A percentile compares a stretch with the other conserved stretches of the same genome.
phyloP scores from a whole-genome alignment of 2,329 filamentous ascomycete genomes.

The Colletotrichum higginsianum region DNA sequence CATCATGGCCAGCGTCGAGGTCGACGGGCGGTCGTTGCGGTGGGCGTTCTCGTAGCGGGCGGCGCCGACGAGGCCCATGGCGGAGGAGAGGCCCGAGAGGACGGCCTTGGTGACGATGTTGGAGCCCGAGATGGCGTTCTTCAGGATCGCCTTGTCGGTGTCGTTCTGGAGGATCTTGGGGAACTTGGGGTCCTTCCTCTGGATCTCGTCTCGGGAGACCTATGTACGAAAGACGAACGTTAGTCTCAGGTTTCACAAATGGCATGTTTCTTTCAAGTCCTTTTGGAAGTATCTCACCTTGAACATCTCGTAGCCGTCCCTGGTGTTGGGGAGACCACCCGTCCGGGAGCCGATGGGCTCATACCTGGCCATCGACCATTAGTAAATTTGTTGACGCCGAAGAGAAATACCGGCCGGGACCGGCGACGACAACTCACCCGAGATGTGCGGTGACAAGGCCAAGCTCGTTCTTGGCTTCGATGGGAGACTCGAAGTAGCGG shows the following conservation, averaged over 20 bases:
- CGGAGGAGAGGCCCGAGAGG: conserved; percentile 63
- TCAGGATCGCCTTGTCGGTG: conserved; percentile 62
- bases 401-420: too few species aligned
- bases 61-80: conserved; percentile 60
- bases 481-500: conserved; percentile 67
- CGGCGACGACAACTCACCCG: conserved; percentile 53
- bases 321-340: conserved; percentile 62
- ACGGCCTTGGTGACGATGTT: conserved; percentile 67
- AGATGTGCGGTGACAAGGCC: conserved; percentile 68
- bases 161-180: conserved; percentile 64
- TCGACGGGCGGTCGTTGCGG: conserved; percentile 65
- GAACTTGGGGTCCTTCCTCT: conserved; percentile 61
- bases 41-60: conserved; percentile 66
- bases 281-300: conserved; percentile 53
- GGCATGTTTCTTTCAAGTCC: too few species aligned
- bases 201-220: conserved; percentile 65
- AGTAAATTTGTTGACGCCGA: conserved; percentile 11
- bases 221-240: conserved; percentile 4
- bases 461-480: conserved; percentile 71
- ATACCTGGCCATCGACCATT: conserved; percentile 52
- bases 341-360: conserved; percentile 65
- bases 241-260: background rate
- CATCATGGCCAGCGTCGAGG: conserved; percentile 68
- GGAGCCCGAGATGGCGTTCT: conserved; percentile 64
- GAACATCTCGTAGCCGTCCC: conserved; percentile 69